phyloP scores from a whole-genome alignment of 106 monocot genomes.

The Dioscorea alata region DNA sequence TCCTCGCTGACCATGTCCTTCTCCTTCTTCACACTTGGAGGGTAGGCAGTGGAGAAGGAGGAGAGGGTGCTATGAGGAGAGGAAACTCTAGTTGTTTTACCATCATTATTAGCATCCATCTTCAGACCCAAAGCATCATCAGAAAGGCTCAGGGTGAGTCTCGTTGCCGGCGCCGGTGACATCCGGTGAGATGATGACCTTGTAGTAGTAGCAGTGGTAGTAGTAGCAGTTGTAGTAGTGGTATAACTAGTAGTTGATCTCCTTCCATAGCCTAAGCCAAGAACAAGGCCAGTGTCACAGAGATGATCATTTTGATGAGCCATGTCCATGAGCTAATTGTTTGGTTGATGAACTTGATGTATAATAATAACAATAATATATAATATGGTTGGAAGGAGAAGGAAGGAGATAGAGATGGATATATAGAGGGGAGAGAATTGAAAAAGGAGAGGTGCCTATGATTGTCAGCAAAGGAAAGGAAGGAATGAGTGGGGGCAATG shows the following conservation, averaged over 20 bases:
- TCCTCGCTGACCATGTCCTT: slow-evolving; percentile 11
- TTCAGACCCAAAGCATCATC: slow-evolving; percentile 11
- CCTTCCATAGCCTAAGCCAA: slow-evolving; percentile 23
- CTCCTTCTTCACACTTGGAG: slow-evolving; percentile 23
- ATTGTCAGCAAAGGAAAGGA: slow-evolving; percentile 21
- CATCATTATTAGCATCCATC: background rate
- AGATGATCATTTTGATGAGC: slow-evolving; percentile 21
- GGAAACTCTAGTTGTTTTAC: background rate
- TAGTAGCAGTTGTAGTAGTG: too few relatives aligned
- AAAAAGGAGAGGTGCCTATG: slow-evolving; percentile 13
- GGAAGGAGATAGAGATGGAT: slow-evolving; percentile 4
- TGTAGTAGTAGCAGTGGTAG: background rate
- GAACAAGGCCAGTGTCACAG: slow-evolving; percentile 30
- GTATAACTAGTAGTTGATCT: background rate
- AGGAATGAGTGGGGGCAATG: slow-evolving; percentile 23
- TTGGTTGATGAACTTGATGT: background rate
- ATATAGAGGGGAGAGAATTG: slow-evolving; percentile 4
- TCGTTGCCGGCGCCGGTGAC: slow-evolving; percentile 12
- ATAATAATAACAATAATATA: background rate
- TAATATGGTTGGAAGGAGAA: too few relatives aligned
- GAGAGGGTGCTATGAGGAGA: slow-evolving; percentile 38
- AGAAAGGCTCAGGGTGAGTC: slow-evolving; percentile 45
- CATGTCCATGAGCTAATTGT: slow-evolving; percentile 10
- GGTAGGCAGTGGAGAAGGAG: slow-evolving; percentile 25
- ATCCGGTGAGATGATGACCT: background rate